Base-by-base conservation (phyloP, 768 basidiomycete species). In the Candolleomyces eurysporus region DNA sequence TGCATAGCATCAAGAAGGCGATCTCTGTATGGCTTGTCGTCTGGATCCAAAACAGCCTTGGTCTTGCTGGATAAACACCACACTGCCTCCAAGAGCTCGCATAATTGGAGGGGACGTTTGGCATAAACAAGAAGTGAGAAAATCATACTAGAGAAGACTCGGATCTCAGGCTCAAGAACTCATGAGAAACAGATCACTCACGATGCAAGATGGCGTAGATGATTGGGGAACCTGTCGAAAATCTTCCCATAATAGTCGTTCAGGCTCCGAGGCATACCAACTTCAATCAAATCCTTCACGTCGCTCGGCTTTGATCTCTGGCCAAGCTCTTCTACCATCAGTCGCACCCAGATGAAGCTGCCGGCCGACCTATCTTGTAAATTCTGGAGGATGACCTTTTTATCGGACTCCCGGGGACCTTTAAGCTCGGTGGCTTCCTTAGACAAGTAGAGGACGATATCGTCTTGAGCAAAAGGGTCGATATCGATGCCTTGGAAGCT, bases 401-500 rank as follows among this genome's bases (percentile, higher is more conserved):
- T 9, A 46, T 17, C 45, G 19, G 45, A 46, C 14, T 46, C 45
- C 6, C 7, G 6, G 19, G 45, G 45, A 14, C 45, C 45, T 46
- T 46, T 6, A 1, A 46, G 1, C 7, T 17, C 19, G 45, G 8
- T 8, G 16, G 14, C 45, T 6, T 6, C 16, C 45, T 46, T 17
- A 5, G 16, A 6, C 45, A 46, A 17, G 19, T 46, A 46, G 5
- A 46, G 19, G 6, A 11, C 45, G 45, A 46, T 46, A 14, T 46
- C 45, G 45, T 46, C 45, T 11, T 17, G 43, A 9, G 60, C 51
- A 36, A 30, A 32, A 17, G 51, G 59, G 40, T 48, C 55, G 16
- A 68, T 64, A 43, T 69, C 61, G 46, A 68, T 46, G 2, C 48
- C 53, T 36, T 53, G 13, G 26, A 61, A 58, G 4, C 42, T 30